A percentile compares a stretch with the other conserved stretches of the same genome.
Conservation (phyloP, 148 eudicot species). For the Nepenthes mirabilis region DNA sequence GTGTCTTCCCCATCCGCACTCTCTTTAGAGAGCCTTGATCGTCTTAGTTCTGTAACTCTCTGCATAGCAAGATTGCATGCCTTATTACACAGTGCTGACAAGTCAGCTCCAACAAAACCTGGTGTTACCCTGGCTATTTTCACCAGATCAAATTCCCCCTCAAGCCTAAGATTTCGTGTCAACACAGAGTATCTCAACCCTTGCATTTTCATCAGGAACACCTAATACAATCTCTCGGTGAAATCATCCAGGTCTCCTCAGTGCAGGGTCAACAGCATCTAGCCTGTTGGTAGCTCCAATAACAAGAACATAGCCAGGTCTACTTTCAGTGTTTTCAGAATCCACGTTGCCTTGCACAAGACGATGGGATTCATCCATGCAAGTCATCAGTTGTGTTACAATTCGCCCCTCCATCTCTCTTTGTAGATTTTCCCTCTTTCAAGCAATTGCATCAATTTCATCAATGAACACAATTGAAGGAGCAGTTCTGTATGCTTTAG, state of each 20-base stretch:
- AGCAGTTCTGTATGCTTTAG: constrained; percentile 76
- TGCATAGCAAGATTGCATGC: constrained; percentile 85
- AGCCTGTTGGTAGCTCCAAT: constrained; percentile 93
- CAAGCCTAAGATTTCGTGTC: constrained; percentile 47
- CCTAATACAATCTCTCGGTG: constrained; percentile 69
- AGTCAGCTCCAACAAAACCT: constrained; percentile 98
- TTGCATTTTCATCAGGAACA: constrained; percentile 83
- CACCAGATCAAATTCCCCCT: constrained; percentile 55
- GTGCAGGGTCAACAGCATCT: constrained; percentile 81
- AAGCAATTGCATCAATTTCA: constrained; percentile 91
- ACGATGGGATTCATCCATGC: constrained; percentile 77
- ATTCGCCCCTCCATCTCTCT: constrained; percentile 85
- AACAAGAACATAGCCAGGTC: constrained; percentile 55
- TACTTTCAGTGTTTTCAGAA: constrained; percentile 18
- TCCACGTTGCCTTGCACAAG: constrained; percentile 21
- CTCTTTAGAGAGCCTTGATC: constrained; percentile 25
- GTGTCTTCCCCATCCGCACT: constrained; percentile 10
- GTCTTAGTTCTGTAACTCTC: constrained; percentile 53
- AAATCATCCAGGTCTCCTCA: constrained; percentile 89
- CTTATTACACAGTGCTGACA: constrained; percentile 54
- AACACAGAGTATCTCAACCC: constrained; percentile 67
- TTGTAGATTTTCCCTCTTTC: constrained; percentile 78
- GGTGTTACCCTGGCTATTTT: constrained; percentile 78
- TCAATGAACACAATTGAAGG: constrained; percentile 96
- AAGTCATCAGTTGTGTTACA: constrained; percentile 82